Percentiles rank a stretch among this genome's conserved stretches.
Evolutionary conservation across 805 yeast species (phyloP).

Genomic region (Metschnikowia cerradonensis): DNA sequence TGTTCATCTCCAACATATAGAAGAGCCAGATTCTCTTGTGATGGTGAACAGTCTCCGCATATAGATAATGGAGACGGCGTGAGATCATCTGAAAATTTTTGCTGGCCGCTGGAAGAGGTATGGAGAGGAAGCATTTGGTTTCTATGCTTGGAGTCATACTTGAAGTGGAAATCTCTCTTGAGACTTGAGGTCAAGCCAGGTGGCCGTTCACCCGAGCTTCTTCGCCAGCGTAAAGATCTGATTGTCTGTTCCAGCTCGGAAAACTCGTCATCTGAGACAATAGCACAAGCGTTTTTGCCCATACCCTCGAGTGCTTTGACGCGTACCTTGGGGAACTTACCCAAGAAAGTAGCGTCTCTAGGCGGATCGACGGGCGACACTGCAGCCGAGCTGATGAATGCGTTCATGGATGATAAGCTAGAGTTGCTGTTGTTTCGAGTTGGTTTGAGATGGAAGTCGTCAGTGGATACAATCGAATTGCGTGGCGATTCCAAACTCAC

Average conservation of each 20-base stretch:
- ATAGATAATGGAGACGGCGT: constrained; percentile 27
- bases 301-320: background rate
- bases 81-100: constrained; percentile 14
- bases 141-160: constrained; percentile 13
- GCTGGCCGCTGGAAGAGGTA: background rate
- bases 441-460: constrained; percentile 27
- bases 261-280: constrained; percentile 34
- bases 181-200: constrained; percentile 12
- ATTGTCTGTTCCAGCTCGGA: constrained; percentile 26
- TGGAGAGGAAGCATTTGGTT: background rate
- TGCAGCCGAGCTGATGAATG: constrained; percentile 6
- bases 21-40: constrained; percentile 1
- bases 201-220: constrained; percentile 16
- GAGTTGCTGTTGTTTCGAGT: constrained; percentile 34
- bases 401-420: constrained; percentile 18
- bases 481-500: constrained; percentile 38
- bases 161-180: constrained; percentile 17
- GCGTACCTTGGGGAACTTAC: constrained; percentile 4
- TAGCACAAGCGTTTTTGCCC: constrained; percentile 17
- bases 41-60: constrained; percentile 7
- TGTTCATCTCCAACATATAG: constrained; percentile 4
- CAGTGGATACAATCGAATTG: constrained; percentile 38
- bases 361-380: constrained; percentile 10
- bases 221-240: constrained; percentile 13
- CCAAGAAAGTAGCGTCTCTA: constrained; percentile 5